phyloP scores from a whole-genome alignment of 805 yeast genomes.

The Torulaspora maleeae region DNA sequence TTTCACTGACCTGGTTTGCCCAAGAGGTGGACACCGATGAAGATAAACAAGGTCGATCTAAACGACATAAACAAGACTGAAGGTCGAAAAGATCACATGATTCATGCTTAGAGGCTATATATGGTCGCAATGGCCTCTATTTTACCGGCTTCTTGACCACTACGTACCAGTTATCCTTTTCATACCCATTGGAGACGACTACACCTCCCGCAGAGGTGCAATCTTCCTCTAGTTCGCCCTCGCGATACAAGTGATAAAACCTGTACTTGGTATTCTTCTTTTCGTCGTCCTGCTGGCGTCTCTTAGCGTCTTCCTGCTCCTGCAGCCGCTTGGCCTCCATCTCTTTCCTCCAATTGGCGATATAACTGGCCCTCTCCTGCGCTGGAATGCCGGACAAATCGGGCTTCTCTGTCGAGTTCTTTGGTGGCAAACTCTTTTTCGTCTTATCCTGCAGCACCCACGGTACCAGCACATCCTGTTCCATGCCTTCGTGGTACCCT shows the following conservation, averaged over 20 bases:
- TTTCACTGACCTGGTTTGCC: neutral
- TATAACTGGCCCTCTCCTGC: conserved; percentile 27
- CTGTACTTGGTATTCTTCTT: conserved; percentile 60
- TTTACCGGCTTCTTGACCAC: conserved; percentile 38
- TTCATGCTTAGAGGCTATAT: neutral
- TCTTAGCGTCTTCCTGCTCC: conserved; percentile 16
- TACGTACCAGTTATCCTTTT: conserved; percentile 93
- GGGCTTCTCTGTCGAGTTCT: conserved; percentile 11
- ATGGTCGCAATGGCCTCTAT: neutral
- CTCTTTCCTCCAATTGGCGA: conserved; percentile 27
- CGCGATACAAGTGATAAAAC: conserved; percentile 78
- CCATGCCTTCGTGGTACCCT: conserved; percentile 88
- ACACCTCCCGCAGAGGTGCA: conserved; percentile 65
- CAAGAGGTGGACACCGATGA: neutral
- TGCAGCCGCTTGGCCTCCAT: conserved; percentile 25
- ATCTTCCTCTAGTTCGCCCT: conserved; percentile 78
- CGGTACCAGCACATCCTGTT: conserved; percentile 91
- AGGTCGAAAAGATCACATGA: conserved; percentile 3
- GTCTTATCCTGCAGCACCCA: conserved; percentile 72
- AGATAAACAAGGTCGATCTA: neutral
- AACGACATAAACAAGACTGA: neutral
- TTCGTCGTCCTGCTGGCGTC: conserved; percentile 22
- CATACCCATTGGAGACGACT: conserved; percentile 74
- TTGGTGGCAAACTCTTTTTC: conserved; percentile 32
- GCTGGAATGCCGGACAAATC: conserved; percentile 28